phyloP scores from a whole-genome alignment of 2,329 filamentous ascomycete genomes.

The Atkinsonella texensis region DNA sequence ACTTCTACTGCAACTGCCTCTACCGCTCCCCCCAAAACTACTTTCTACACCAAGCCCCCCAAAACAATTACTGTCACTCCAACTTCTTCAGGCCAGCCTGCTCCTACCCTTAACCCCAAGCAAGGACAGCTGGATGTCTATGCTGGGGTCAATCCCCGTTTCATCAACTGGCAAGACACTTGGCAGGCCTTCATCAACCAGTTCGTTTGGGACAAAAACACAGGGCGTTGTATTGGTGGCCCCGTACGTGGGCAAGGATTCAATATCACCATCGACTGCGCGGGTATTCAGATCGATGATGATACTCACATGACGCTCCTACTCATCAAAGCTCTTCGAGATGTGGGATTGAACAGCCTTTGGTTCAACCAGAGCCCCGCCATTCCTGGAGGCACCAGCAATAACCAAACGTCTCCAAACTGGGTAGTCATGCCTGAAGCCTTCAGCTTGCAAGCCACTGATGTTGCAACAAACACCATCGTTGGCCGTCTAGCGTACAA shows the following conservation, averaged over 20 bases:
- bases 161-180: slow-evolving; percentile 27
- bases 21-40: slow-evolving; percentile 21
- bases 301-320: slow-evolving; percentile 28
- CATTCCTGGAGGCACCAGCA: slow-evolving; percentile 20
- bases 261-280: slow-evolving; percentile 25
- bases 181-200: slow-evolving; percentile 28
- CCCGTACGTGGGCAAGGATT: slow-evolving; percentile 23
- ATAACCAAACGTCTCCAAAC: slow-evolving; percentile 16
- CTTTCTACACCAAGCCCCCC: slow-evolving; percentile 19
- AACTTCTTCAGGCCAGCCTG: slow-evolving; percentile 16
- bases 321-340: slow-evolving; percentile 25
- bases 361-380: slow-evolving; percentile 28
- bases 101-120: slow-evolving; percentile 18
- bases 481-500: slow-evolving; percentile 25
- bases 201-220: slow-evolving; percentile 27
- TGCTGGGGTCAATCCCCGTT: slow-evolving; percentile 24
- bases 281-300: slow-evolving; percentile 24
- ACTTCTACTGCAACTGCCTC: slow-evolving; percentile 22
- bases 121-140: slow-evolving; percentile 20
- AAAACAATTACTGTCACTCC: slow-evolving; percentile 12
- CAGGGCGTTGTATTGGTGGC: slow-evolving; percentile 21
- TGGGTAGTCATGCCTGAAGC: slow-evolving; percentile 29
- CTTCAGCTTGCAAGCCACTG: slow-evolving; percentile 22
- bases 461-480: slow-evolving; percentile 19
- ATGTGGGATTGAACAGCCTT: slow-evolving; percentile 25